Evolutionary conservation across 2,329 filamentous ascomycete species (phyloP).

Genomic region (Nemania diffusa): DNA sequence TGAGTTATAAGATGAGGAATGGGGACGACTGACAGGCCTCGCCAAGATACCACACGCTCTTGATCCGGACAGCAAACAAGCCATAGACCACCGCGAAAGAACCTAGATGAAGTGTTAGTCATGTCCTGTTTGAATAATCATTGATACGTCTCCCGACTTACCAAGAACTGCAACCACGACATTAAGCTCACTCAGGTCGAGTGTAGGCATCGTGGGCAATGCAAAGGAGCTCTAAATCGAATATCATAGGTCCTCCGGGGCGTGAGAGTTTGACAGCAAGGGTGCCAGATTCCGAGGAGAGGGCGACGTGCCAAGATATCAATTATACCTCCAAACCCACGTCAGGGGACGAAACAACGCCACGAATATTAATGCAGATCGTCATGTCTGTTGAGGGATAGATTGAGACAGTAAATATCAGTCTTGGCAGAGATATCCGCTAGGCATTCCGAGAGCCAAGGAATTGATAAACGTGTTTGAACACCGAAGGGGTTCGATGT

Average conservation of each 20-base stretch:
- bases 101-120: conserved; percentile 47
- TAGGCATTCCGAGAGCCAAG: conserved; percentile 26
- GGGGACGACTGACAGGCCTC: conserved; percentile 58
- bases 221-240: neutral
- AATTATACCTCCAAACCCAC: conserved; percentile 26
- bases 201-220: conserved; percentile 54
- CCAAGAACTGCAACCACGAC: conserved; percentile 60
- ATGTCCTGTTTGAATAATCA: neutral
- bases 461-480: conserved; percentile 26
- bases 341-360: conserved; percentile 23
- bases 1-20: neutral
- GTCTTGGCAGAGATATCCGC: conserved; percentile 38
- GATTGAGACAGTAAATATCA: conserved; percentile 41
- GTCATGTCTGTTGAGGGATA: conserved; percentile 23
- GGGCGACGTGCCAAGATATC: conserved; percentile 39
- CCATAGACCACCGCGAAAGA: conserved; percentile 61
- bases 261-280: neutral
- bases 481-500: neutral
- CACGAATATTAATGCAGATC: conserved; percentile 35
- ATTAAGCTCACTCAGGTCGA: conserved; percentile 64
- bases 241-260: conserved; percentile 2
- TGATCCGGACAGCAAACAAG: conserved; percentile 63
- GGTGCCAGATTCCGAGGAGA: conserved; percentile 3
- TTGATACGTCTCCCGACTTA: conserved; percentile 40
- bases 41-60: conserved; percentile 63